Conservation (phyloP, 306 rosid genomes). For the Delonix regia region DNA sequence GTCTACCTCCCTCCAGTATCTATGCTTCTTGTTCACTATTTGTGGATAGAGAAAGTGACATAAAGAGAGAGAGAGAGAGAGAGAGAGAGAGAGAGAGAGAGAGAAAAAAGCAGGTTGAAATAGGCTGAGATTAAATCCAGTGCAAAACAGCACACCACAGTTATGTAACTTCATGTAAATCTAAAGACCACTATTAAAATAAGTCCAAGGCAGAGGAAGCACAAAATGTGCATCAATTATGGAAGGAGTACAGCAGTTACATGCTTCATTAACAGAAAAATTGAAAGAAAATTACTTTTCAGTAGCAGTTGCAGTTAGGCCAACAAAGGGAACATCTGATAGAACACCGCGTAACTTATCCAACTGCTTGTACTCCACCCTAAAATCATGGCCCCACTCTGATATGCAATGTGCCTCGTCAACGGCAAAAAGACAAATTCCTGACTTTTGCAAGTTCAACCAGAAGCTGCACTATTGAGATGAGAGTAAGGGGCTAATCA, state of each 20-base stretch:
- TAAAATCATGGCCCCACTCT: constrained; percentile 96
- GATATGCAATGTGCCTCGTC: constrained; percentile 97
- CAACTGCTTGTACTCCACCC: constrained; percentile 81
- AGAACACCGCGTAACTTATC: constrained; percentile 77
- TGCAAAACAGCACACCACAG: constrained; percentile 5
- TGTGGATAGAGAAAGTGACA: not conserved
- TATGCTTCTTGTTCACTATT: not conserved
- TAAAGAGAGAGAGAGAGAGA: not conserved
- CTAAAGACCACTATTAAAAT: not conserved
- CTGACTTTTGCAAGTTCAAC: constrained; percentile 77
- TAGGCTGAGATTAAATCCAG: constrained; percentile 5
- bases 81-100: not conserved
- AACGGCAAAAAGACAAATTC: constrained; percentile 86
- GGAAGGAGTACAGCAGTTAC: not conserved
- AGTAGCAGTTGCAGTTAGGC: constrained; percentile 91
- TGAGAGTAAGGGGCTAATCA: not conserved
- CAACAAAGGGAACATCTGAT: constrained; percentile 80
- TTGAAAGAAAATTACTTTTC: constrained; percentile 61
- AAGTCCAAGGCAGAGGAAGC: constrained; percentile 22
- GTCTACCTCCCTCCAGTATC: not conserved
- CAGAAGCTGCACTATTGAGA: constrained; percentile 71
- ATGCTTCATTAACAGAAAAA: constrained; percentile 35
- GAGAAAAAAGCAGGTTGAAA: not conserved
- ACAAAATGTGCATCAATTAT: constrained; percentile 25
- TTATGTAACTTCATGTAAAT: constrained; percentile 15